Percentiles rank a stretch among this genome's conserved stretches.
These are phyloP conservation scores for Brasilioporus rufonigricans DNA, from an alignment of 768 basidiomycete species.

Conservation along the genomic window DNA sequence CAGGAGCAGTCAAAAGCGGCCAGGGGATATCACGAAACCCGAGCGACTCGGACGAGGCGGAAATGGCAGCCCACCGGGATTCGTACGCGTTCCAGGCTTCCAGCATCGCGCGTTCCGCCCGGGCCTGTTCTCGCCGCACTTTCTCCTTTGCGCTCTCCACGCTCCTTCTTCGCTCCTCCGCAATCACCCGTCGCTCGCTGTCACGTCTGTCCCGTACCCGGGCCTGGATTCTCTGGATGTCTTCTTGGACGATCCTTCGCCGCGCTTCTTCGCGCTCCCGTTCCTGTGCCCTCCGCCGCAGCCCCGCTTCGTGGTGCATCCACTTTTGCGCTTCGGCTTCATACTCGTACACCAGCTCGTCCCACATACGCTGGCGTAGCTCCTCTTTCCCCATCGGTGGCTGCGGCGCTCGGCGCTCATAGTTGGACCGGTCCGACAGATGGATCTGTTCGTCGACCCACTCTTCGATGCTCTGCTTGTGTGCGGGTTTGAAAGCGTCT, in stretches of 20 bases:
- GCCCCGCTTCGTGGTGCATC: constrained; percentile 51
- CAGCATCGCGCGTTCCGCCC: constrained; percentile 42
- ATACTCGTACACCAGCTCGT: constrained; percentile 51
- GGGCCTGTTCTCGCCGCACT: constrained; percentile 42
- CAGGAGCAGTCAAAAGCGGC: constrained; percentile 53
- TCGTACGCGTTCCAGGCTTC: constrained; percentile 69
- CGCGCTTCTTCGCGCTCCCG: constrained; percentile 44
- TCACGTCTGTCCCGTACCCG: constrained; percentile 50
- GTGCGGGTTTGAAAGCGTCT: constrained; percentile 42
- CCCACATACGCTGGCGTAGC: constrained; percentile 43
- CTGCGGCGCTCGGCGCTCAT: constrained; percentile 18
- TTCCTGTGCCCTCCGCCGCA: constrained; percentile 42
- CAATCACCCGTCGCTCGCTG: constrained; percentile 44
- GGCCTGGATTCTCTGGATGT: constrained; percentile 52
- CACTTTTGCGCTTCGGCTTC: constrained; percentile 50
- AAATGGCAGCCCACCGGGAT: constrained; percentile 55
- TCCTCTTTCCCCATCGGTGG: constrained; percentile 28
- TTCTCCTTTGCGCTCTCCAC: constrained; percentile 38
- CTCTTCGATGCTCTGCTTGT: constrained; percentile 52
- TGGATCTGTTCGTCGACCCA: constrained; percentile 63
- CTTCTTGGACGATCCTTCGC: constrained; percentile 49
- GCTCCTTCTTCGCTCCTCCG: constrained; percentile 44
- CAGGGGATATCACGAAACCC: constrained; percentile 68
- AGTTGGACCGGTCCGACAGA: constrained; percentile 30
- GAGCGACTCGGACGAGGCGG: constrained; percentile 44